Conservation (phyloP, 2,329 filamentous ascomycete genomes). For the Claviceps sp. region DNA sequence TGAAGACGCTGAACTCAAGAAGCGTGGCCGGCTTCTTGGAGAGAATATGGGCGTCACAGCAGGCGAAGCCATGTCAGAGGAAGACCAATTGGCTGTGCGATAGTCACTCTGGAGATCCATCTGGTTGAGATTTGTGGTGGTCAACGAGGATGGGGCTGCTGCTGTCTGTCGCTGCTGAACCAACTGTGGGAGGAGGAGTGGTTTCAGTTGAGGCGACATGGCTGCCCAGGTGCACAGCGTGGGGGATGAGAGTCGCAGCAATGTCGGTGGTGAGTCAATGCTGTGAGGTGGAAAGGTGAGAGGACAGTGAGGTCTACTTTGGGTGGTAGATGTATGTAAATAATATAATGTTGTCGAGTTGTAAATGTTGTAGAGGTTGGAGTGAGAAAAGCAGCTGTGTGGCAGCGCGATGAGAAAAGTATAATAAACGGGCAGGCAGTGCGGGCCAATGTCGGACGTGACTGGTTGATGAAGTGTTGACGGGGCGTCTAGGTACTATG, state of each 20-base stretch:
- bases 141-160: conserved; percentile 12
- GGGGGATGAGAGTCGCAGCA: conserved; percentile 1
- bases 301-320: not conserved
- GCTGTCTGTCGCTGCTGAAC: conserved; percentile 2
- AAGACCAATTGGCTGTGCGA: conserved; percentile 39
- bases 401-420: too few species aligned
- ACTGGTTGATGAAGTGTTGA: too few species aligned
- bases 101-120: conserved; percentile 26
- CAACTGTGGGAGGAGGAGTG: conserved; percentile 6
- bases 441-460: not conserved
- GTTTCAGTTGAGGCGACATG: conserved; percentile 6
- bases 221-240: conserved; percentile 1
- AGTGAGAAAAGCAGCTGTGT: too few species aligned
- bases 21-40: conserved; percentile 47
- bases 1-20: conserved; percentile 67
- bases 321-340: too few species aligned
- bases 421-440: not conserved
- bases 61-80: conserved; percentile 56
- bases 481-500: not conserved
- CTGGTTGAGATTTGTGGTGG: conserved; percentile 20
- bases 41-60: conserved; percentile 55
- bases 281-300: not conserved
- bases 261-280: not conserved
- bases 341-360: too few species aligned
- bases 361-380: too few species aligned